Conservation (phyloP, 208 protist species). For the Naegleria gruberi region DNA sequence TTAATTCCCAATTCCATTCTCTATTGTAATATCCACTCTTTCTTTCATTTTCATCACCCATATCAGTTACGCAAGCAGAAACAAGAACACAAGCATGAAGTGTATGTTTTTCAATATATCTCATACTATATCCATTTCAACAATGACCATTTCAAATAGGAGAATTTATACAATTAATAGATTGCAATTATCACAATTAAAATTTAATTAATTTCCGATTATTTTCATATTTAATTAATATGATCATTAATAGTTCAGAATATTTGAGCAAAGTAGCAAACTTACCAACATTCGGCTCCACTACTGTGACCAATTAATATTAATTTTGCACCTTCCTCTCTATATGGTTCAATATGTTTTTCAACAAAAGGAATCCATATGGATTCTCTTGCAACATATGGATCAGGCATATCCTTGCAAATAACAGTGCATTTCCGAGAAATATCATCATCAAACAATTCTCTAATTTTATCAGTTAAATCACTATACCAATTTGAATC, state of each 20-base stretch:
- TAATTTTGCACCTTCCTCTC: not conserved
- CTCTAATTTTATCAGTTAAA: not conserved
- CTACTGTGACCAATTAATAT: not conserved
- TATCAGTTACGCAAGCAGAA: not conserved
- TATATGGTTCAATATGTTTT: not conserved
- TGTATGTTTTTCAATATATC: not conserved
- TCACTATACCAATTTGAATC: not conserved
- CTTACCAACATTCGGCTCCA: not conserved
- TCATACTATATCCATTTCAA: not conserved
- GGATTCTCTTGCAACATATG: not conserved
- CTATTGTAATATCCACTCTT: constrained; percentile 2
- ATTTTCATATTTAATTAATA: too few species aligned
- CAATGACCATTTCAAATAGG: too few species aligned
- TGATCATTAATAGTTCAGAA: too few species aligned
- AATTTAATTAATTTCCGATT: too few species aligned
- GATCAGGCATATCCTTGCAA: not conserved
- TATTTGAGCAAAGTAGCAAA: too few species aligned
- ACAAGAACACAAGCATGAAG: not conserved
- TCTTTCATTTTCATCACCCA: not conserved
- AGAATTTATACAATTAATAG: too few species aligned
- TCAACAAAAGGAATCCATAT: not conserved
- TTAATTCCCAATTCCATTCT: constrained; percentile 3
- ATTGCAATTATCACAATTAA: too few species aligned
- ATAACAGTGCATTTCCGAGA: not conserved
- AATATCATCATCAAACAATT: not conserved